A percentile compares a stretch with the other conserved stretches of the same genome.
phyloP scores from a whole-genome alignment of 148 eudicot genomes.

The Arbutus unedo region DNA sequence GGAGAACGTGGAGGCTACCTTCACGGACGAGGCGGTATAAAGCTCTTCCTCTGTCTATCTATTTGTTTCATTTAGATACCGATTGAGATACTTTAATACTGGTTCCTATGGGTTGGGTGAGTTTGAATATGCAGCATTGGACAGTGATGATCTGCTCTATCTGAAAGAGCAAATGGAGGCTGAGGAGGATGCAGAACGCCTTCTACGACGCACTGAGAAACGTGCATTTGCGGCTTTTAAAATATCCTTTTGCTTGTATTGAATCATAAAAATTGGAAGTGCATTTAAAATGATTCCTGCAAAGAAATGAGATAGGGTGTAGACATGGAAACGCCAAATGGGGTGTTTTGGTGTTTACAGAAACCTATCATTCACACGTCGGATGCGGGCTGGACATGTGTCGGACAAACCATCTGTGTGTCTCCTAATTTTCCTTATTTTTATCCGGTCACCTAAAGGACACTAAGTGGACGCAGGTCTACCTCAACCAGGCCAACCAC shows the following conservation, averaged over 20 bases:
- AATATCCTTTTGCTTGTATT: conserved; percentile 61
- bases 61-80: neutral
- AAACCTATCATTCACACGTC: neutral
- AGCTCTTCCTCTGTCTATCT: conserved; percentile 9
- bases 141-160: conserved; percentile 97
- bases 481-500: too few relatives aligned
- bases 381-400: neutral
- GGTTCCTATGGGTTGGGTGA: conserved; percentile 25
- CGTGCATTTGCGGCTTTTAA: conserved; percentile 97
- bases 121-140: conserved; percentile 77
- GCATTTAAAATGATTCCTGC: neutral
- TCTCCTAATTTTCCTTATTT: neutral
- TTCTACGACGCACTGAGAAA: conserved; percentile 90
- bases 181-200: conserved; percentile 98
- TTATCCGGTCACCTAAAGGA: neutral
- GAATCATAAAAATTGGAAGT: neutral
- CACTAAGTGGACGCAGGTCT: neutral
- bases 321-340: neutral
- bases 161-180: conserved; percentile 99
- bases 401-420: neutral
- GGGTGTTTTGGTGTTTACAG: neutral
- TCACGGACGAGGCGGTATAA: conserved; percentile 96
- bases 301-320: neutral
- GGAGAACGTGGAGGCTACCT: conserved; percentile 99
- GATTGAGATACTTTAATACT: neutral